Conservation (phyloP, 352 stramenopile genomes). For the Globisporangium orthogonon region DNA sequence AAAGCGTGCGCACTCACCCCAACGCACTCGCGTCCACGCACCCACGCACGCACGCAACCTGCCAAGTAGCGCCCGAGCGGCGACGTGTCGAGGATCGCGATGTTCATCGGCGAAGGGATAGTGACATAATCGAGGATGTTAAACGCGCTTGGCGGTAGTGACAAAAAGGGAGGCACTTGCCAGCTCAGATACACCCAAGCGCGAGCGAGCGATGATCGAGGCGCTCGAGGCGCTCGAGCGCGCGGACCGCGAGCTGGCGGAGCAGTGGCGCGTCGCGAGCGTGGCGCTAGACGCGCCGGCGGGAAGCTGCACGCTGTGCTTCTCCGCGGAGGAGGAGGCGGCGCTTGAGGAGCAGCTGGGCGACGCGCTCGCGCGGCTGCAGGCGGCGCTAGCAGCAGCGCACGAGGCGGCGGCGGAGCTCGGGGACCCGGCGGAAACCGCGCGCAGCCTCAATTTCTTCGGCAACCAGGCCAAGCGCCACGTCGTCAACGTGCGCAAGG, state of each 20-base stretch:
- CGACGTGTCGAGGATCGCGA: constrained; percentile 30
- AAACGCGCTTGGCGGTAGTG: not conserved
- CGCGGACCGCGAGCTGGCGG: constrained; percentile 37
- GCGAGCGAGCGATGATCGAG: constrained; percentile 22
- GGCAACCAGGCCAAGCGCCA: constrained; percentile 29
- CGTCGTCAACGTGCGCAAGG: constrained; percentile 39
- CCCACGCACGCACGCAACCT: constrained; percentile 12
- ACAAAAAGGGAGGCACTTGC: not conserved
- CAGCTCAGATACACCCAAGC: too few relatives aligned
- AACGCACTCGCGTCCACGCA: too few relatives aligned
- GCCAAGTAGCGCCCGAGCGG: constrained; percentile 57
- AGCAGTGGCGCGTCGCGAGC: constrained; percentile 35
- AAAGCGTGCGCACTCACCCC: too few relatives aligned
- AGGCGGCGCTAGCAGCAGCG: constrained; percentile 24
- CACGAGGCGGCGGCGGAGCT: constrained; percentile 47
- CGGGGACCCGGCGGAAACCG: constrained; percentile 17
- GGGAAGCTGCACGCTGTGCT: constrained; percentile 23
- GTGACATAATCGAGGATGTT: not conserved
- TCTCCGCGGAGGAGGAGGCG: constrained; percentile 56
- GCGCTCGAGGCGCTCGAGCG: constrained; percentile 19
- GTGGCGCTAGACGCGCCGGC: constrained; percentile 27
- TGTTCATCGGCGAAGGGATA: constrained; percentile 23
- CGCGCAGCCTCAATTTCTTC: constrained; percentile 24
- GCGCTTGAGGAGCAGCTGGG: constrained; percentile 50
- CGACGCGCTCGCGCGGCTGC: constrained; percentile 29